Percentiles rank a stretch among this genome's conserved stretches.
Evolutionary conservation across 225 moss, liverwort and hornwort species (phyloP).

Genomic region (Marchantia polymorpha): DNA sequence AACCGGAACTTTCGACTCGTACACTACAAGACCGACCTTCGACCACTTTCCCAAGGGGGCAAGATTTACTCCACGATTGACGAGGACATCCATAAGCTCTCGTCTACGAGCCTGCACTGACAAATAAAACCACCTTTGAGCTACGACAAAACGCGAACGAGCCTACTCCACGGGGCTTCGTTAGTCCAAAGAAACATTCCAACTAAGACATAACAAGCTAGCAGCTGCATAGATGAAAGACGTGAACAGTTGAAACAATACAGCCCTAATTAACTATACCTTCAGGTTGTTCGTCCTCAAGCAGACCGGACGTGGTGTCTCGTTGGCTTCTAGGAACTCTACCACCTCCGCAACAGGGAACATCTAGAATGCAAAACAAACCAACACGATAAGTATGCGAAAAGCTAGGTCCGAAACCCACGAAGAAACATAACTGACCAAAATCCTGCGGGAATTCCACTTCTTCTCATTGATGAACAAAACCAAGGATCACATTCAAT

Average conservation of each 20-base stretch:
- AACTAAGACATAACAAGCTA: background rate
- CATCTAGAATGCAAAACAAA: conserved; percentile 52
- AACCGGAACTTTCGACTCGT: conserved; percentile 94
- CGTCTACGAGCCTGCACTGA: conserved; percentile 72
- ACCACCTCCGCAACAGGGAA: conserved; percentile 87
- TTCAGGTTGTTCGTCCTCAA: conserved; percentile 93
- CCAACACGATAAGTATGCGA: background rate
- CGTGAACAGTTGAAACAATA: background rate
- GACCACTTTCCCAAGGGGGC: conserved; percentile 99
- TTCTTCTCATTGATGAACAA: too few relatives aligned
- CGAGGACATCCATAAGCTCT: conserved; percentile 82
- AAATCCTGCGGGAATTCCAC: too few relatives aligned
- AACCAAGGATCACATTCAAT: background rate
- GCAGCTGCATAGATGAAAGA: background rate
- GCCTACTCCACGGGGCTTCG: too few relatives aligned
- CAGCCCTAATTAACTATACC: conserved; percentile 28
- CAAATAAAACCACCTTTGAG: background rate
- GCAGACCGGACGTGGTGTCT: conserved; percentile 89
- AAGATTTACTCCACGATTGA: conserved; percentile 95
- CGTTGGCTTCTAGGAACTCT: conserved; percentile 87
- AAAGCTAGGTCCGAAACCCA: background rate
- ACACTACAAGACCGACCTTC: conserved; percentile 92
- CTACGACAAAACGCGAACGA: background rate
- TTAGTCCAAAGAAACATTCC: background rate
- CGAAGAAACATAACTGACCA: too few relatives aligned